Evolutionary conservation across 148 eudicot species (phyloP).

Genomic region (Drosera capensis): DNA sequence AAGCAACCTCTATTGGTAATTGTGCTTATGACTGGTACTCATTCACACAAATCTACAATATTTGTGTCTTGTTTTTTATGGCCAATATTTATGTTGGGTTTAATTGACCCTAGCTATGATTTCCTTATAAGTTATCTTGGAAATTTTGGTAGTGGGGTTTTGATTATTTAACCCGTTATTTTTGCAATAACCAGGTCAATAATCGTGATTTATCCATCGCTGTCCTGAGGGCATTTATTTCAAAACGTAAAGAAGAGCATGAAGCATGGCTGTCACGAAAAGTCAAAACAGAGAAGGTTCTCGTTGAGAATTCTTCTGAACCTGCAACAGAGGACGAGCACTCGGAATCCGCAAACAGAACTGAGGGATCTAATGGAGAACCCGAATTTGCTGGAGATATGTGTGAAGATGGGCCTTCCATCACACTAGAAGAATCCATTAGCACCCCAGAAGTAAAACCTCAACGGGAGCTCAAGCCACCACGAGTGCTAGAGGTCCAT

Average conservation of each 20-base stretch:
- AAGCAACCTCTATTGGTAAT: no score
- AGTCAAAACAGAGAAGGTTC: constrained; percentile 24
- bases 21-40: no score
- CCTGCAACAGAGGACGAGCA: constrained; percentile 15
- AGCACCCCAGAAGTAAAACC: constrained; percentile 24
- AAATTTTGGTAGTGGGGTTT: constrained; percentile 19
- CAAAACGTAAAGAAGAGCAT: constrained; percentile 69
- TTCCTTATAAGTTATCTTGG: not conserved
- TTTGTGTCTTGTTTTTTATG: no score
- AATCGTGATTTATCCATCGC: constrained; percentile 94
- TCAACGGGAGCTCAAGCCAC: constrained; percentile 61
- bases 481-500: constrained; percentile 85
- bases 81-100: no score
- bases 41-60: no score
- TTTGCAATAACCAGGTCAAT: constrained; percentile 45
- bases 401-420: constrained; percentile 34
- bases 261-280: constrained; percentile 40
- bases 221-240: constrained; percentile 71
- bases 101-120: not conserved
- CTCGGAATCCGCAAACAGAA: constrained; percentile 14
- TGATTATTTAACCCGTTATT: constrained; percentile 3
- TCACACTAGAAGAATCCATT: constrained; percentile 21
- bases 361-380: constrained; percentile 34
- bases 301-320: constrained; percentile 18
- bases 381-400: constrained; percentile 26